Percentiles rank a stretch among this genome's conserved stretches.
Evolutionary conservation across 345 rosid genomes (phyloP).

Genomic region (Lenwebbia sp.): DNA sequence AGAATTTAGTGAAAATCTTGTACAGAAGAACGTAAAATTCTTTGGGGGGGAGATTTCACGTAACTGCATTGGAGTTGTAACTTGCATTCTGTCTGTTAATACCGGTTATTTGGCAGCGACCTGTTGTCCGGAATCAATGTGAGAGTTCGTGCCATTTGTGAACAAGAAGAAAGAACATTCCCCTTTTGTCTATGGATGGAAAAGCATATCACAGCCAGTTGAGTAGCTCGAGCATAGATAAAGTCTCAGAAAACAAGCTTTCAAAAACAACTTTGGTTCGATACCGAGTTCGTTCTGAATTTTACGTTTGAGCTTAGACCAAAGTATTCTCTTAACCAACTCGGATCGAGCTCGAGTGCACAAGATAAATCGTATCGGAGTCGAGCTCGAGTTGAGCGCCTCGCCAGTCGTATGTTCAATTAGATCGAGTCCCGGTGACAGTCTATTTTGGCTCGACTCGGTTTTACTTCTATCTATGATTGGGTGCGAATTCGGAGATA

Average conservation of each 20-base stretch:
- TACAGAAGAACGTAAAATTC: neutral
- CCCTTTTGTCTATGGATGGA: neutral
- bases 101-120: neutral
- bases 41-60: neutral
- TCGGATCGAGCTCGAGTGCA: neutral
- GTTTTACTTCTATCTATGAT: neutral
- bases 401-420: neutral
- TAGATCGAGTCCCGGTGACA: neutral
- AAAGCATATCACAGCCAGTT: neutral
- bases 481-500: neutral
- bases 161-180: neutral
- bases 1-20: neutral
- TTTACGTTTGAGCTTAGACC: neutral
- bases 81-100: neutral
- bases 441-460: neutral
- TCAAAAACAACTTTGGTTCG: fast-evolving
- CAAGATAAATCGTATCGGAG: neutral
- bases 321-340: neutral
- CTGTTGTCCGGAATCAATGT: neutral
- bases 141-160: neutral
- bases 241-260: neutral
- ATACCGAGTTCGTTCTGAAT: fast-evolving
- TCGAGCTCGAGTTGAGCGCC: neutral
- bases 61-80: neutral
- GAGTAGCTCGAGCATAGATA: neutral